These are phyloP conservation scores for Casuarina glauca DNA, from an alignment of 306 rosid species.

Conservation along the genomic window DNA sequence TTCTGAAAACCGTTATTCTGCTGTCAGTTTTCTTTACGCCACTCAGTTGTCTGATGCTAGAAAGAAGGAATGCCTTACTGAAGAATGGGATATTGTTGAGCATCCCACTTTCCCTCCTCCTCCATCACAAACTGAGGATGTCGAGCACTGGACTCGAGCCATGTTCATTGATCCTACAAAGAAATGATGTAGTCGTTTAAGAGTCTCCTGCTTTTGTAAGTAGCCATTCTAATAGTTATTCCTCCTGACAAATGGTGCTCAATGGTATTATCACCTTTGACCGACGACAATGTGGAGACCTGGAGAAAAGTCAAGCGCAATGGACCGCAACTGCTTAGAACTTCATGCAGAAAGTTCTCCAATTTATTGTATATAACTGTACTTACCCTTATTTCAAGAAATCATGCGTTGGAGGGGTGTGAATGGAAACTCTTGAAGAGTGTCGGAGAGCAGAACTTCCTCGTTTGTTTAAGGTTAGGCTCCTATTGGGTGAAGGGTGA, in stretches of 20 bases:
- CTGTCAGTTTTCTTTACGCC: conserved; percentile 68
- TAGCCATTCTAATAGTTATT: conserved; percentile 8
- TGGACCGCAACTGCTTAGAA: background rate
- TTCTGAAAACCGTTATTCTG: conserved; percentile 60
- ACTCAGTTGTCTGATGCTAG: conserved; percentile 64
- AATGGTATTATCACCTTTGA: background rate
- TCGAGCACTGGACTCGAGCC: conserved; percentile 99
- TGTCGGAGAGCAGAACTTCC: background rate
- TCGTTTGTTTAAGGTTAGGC: background rate
- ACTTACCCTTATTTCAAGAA: background rate
- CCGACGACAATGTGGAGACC: background rate
- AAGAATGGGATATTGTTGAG: conserved; percentile 96
- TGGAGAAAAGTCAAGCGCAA: background rate
- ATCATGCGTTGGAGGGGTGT: background rate
- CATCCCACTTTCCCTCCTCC: conserved; percentile 81
- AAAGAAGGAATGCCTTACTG: conserved; percentile 71
- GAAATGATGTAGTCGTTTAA: conserved; percentile 46
- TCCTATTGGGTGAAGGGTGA: background rate
- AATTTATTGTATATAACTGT: background rate
- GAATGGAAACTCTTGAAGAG: background rate
- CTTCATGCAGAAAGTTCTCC: background rate
- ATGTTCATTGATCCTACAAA: conserved; percentile 88
- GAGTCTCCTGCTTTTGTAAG: conserved; percentile 39
- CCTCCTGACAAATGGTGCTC: background rate
- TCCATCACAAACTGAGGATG: conserved; percentile 87